phyloP scores from a whole-genome alignment of 2,329 filamentous ascomycete species.

The Aspergillus pseudoviridinutans region DNA sequence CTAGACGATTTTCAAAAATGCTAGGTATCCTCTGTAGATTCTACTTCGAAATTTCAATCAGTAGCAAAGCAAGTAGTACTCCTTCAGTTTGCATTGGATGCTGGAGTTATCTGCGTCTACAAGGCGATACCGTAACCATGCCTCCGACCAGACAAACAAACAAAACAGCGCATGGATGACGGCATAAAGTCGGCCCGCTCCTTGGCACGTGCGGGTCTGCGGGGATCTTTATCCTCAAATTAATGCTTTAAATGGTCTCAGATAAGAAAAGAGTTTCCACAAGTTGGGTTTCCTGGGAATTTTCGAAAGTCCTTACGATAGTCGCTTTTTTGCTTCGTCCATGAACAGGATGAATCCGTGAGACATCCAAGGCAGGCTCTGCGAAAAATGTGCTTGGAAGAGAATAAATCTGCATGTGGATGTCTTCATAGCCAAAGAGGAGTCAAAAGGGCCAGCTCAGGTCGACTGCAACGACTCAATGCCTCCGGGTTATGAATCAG shows the following conservation, averaged over 20 bases:
- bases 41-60: neutral
- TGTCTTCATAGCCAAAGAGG: too few species aligned
- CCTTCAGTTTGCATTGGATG: neutral
- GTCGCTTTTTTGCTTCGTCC: too few species aligned
- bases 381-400: too few species aligned
- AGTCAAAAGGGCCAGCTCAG: neutral
- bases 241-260: neutral
- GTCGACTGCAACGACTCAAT: neutral
- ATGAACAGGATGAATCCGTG: too few species aligned
- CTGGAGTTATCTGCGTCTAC: neutral
- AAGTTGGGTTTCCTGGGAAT: neutral
- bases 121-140: neutral
- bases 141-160: constrained; percentile 15
- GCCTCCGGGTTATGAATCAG: neutral
- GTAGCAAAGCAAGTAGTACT: neutral
- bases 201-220: constrained; percentile 13
- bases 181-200: constrained; percentile 18
- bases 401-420: too few species aligned
- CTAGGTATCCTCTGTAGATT: neutral
- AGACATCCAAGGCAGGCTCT: too few species aligned
- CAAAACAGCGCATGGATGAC: constrained; percentile 1
- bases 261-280: neutral
- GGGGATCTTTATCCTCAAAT: neutral
- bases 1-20: neutral
- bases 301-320: too few species aligned